Evolutionary conservation across 352 stramenopile species (phyloP).

Genomic region (Globisporangium yorkense): DNA sequence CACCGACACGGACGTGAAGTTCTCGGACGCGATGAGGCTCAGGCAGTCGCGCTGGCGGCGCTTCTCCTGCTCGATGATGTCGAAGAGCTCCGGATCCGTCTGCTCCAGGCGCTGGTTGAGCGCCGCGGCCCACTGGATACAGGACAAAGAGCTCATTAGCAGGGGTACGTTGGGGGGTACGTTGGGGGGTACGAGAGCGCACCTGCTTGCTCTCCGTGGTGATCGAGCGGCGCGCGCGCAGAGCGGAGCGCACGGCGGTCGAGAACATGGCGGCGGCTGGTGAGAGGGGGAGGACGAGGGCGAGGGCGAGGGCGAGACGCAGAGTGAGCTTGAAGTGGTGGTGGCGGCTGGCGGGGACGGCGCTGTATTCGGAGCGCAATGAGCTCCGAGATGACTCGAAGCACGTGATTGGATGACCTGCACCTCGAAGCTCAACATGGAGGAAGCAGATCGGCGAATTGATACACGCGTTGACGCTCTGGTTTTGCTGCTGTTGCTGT

Average conservation of each 20-base stretch:
- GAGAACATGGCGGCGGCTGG: slow-evolving; percentile 11
- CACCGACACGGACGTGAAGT: slow-evolving; percentile 98
- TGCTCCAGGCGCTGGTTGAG: slow-evolving; percentile 88
- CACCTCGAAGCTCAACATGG: too few species aligned
- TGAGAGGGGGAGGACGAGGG: neutral
- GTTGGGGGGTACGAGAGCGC: neutral
- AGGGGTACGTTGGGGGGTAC: neutral
- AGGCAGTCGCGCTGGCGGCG: slow-evolving; percentile 96
- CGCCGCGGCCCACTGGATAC: slow-evolving; percentile 46
- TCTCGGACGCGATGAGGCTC: slow-evolving; percentile 99
- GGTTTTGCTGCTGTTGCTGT: too few species aligned
- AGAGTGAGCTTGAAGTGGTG: neutral
- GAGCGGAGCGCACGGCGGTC: slow-evolving; percentile 4
- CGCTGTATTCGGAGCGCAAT: too few species aligned
- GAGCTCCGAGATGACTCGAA: neutral
- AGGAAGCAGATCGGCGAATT: too few species aligned
- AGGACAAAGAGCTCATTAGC: neutral
- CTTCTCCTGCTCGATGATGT: slow-evolving; percentile 98
- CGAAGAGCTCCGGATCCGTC: slow-evolving; percentile 90
- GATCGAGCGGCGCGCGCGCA: slow-evolving; percentile 23
- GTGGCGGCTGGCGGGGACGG: too few species aligned
- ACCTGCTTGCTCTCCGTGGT: slow-evolving; percentile 46
- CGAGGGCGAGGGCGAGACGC: neutral
- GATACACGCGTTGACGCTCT: too few species aligned
- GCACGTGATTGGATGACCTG: neutral